Percentiles rank a stretch among this genome's conserved stretches.
phyloP scores from a whole-genome alignment of 495 filamentous ascomycete species.

The Lasiosphaeriaceae sp. region DNA sequence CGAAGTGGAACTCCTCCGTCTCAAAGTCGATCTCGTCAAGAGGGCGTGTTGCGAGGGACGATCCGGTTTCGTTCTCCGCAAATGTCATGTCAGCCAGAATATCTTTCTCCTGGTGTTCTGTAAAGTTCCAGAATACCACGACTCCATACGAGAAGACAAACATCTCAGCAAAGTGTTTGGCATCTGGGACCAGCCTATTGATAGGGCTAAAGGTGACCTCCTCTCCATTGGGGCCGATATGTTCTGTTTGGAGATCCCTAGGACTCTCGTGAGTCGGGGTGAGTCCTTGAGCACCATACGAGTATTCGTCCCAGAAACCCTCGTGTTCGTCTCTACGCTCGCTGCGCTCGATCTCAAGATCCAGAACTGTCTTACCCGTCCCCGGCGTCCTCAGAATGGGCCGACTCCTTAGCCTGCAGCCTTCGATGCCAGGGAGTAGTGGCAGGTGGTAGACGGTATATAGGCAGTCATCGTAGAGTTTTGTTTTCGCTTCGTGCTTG shows the following conservation, averaged over 20 bases:
- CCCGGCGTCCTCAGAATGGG: slow-evolving; percentile 89
- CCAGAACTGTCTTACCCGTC: slow-evolving; percentile 78
- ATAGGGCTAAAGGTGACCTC: slow-evolving; percentile 30
- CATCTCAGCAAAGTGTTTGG: slow-evolving; percentile 83
- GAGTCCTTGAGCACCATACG: slow-evolving; percentile 19
- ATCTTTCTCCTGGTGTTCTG: slow-evolving; percentile 92
- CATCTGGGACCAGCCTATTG: slow-evolving; percentile 58
- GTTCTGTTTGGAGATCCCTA: background rate
- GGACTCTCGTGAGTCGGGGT: slow-evolving; percentile 5
- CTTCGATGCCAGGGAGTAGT: slow-evolving; percentile 75
- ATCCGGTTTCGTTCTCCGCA: slow-evolving; percentile 57
- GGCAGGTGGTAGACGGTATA: slow-evolving; percentile 95
- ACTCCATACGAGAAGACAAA: slow-evolving; percentile 98
- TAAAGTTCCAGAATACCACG: slow-evolving; percentile 98
- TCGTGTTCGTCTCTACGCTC: slow-evolving; percentile 87
- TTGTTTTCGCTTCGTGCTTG: slow-evolving; percentile 87
- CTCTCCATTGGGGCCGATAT: slow-evolving; percentile 2
- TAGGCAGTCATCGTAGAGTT: slow-evolving; percentile 98
- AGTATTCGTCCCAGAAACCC: slow-evolving; percentile 58
- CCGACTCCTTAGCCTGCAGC: slow-evolving; percentile 82
- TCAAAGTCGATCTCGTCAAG: slow-evolving; percentile 85
- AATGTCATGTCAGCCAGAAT: slow-evolving; percentile 95
- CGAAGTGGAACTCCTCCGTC: slow-evolving; percentile 98
- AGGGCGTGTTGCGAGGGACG: slow-evolving; percentile 64
- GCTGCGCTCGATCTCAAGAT: slow-evolving; percentile 95